Evolutionary conservation across 176 grass and related monocot genomes (phyloP).

Genomic region (Oryza meridionalis): DNA sequence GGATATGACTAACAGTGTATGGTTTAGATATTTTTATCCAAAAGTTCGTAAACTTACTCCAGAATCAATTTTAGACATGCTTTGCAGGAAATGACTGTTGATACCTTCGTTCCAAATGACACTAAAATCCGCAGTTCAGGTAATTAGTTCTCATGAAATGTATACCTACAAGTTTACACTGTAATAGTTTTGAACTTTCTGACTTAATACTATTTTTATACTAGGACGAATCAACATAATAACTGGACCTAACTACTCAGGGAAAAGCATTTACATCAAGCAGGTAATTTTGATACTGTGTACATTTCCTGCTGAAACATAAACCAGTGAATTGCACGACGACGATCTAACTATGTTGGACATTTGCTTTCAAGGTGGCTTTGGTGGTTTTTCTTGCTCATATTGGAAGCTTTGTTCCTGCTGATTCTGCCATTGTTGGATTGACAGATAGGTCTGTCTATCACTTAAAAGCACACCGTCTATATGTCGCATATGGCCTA

Average conservation of each 20-base stretch:
- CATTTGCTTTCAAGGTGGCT: slow-evolving; percentile 83
- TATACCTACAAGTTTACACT: background rate
- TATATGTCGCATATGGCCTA: slow-evolving; percentile 4
- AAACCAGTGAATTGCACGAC: slow-evolving; percentile 11
- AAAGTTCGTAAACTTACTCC: slow-evolving; percentile 31
- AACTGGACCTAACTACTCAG: slow-evolving; percentile 96
- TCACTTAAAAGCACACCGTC: slow-evolving; percentile 11
- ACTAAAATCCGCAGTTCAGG: slow-evolving; percentile 69
- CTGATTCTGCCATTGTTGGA: slow-evolving; percentile 91
- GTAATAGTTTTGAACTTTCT: slow-evolving; percentile 1
- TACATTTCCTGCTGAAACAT: slow-evolving; percentile 10
- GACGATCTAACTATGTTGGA: slow-evolving; percentile 2
- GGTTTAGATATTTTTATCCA: slow-evolving; percentile 18
- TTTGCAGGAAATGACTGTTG: slow-evolving; percentile 99
- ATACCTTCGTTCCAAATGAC: slow-evolving; percentile 97
- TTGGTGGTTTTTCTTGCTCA: slow-evolving; percentile 98
- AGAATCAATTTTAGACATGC: slow-evolving; percentile 66
- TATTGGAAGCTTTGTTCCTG: slow-evolving; percentile 97
- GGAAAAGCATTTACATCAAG: slow-evolving; percentile 98
- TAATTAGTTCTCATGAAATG: slow-evolving; percentile 42
- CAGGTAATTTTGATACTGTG: slow-evolving; percentile 60
- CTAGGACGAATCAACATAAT: slow-evolving; percentile 96
- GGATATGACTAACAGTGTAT: slow-evolving; percentile 4
- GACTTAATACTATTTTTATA: slow-evolving; percentile 28
- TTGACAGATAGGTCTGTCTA: slow-evolving; percentile 80